phyloP scores from a whole-genome alignment of 768 basidiomycete species.

The Pleurotus djamor region DNA sequence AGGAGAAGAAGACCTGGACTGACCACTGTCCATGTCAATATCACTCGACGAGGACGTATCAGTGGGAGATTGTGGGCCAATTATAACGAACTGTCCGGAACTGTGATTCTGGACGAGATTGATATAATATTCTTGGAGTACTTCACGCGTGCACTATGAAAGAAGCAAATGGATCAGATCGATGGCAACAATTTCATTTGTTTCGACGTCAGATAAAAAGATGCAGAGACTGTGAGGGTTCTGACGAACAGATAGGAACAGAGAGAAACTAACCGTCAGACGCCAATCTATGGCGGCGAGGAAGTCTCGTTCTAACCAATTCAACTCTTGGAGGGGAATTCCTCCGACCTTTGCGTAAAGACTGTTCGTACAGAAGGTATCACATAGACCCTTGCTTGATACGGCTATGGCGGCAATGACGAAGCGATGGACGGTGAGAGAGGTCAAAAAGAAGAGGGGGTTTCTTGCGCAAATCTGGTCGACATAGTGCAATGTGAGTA shows the following conservation, averaged over 20 bases:
- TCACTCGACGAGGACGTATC: constrained; percentile 51
- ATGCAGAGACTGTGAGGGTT: constrained; percentile 21
- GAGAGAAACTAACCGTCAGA: constrained; percentile 74
- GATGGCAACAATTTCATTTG: too few relatives aligned
- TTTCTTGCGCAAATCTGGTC: constrained; percentile 89
- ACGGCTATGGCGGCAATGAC: constrained; percentile 92
- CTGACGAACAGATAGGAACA: constrained; percentile 12
- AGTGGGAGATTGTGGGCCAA: constrained; percentile 37
- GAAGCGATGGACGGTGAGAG: constrained; percentile 97
- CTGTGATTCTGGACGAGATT: constrained; percentile 89
- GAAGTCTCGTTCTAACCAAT: constrained; percentile 94
- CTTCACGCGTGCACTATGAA: constrained; percentile 81
- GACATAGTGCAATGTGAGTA: constrained; percentile 84
- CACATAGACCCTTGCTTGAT: constrained; percentile 92
- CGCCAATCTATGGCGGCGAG: constrained; percentile 91
- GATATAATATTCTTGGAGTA: constrained; percentile 91
- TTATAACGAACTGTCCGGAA: constrained; percentile 52
- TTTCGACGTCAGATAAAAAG: constrained; percentile 1
- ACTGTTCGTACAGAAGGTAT: constrained; percentile 92
- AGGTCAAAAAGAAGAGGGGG: constrained; percentile 90
- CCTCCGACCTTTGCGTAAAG: constrained; percentile 98
- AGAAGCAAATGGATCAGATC: too few relatives aligned
- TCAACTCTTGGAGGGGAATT: constrained; percentile 87
- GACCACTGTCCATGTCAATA: constrained; percentile 50
- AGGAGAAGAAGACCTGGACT: constrained; percentile 55